Evolutionary conservation across 768 basidiomycete genomes (phyloP).

Genomic region (Mycena alexandri): DNA sequence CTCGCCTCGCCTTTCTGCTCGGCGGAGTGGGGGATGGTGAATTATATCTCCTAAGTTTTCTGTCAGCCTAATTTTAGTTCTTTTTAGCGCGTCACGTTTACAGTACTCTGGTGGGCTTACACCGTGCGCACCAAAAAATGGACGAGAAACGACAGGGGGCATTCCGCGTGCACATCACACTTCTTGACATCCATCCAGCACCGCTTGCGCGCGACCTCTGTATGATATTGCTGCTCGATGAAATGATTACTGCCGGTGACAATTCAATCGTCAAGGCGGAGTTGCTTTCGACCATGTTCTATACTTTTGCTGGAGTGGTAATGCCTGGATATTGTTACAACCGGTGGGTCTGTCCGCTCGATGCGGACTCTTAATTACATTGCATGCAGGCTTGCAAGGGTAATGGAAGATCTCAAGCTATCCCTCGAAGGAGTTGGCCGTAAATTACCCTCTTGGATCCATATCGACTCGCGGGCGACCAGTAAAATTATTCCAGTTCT

Average conservation of each 20-base stretch:
- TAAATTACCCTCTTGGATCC: conserved; percentile 18
- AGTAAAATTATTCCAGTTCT: neutral
- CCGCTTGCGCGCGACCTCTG: conserved; percentile 24
- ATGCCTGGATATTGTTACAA: conserved; percentile 23
- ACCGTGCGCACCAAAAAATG: conserved; percentile 19
- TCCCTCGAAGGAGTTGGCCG: conserved; percentile 1
- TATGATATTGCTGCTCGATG: conserved; percentile 19
- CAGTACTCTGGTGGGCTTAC: conserved; percentile 22
- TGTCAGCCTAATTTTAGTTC: neutral
- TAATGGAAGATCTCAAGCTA: conserved; percentile 13
- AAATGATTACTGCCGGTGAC: conserved; percentile 3
- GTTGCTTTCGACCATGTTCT: conserved; percentile 24
- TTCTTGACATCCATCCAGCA: conserved; percentile 25
- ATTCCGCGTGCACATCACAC: conserved; percentile 20
- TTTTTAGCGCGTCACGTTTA: conserved; percentile 22
- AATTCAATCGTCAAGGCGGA: neutral
- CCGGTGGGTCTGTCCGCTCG: neutral
- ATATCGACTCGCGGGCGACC: conserved; percentile 11
- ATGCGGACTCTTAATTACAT: neutral
- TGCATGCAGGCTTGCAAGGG: conserved; percentile 13
- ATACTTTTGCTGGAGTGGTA: conserved; percentile 19
- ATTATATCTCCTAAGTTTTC: neutral
- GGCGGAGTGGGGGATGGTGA: conserved; percentile 26
- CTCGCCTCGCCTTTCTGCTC: conserved; percentile 14
- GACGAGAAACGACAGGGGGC: conserved; percentile 4